Evolutionary conservation across 257 asterid species (phyloP).

Genomic region (Solanum piurae): DNA sequence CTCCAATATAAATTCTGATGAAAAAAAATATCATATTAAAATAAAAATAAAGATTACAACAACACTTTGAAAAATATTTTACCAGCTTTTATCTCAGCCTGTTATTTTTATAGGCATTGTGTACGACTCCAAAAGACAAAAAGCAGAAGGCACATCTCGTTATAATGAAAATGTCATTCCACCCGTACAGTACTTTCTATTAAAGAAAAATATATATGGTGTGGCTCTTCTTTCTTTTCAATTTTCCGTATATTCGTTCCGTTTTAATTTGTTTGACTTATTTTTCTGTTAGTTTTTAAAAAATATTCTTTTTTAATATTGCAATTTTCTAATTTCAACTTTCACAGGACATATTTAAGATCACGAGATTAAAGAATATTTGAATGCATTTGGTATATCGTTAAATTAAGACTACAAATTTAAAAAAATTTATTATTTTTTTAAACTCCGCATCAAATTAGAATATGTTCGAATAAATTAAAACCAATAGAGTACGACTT

Average conservation of each 20-base stretch:
- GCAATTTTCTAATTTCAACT: too few relatives aligned
- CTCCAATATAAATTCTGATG: fast-evolving
- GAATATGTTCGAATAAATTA: too few relatives aligned
- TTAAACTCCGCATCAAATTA: too few relatives aligned
- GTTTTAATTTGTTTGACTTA: neutral
- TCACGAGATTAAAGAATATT: too few relatives aligned
- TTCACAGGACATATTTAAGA: too few relatives aligned
- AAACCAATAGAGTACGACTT: too few relatives aligned
- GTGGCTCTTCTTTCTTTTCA: neutral
- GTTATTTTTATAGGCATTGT: neutral
- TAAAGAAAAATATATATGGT: neutral
- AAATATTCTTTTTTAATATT: too few relatives aligned
- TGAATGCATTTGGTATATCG: too few relatives aligned
- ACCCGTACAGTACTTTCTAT: neutral
- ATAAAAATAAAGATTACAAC: neutral
- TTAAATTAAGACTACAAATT: too few relatives aligned
- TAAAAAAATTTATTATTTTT: too few relatives aligned
- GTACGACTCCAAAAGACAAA: neutral
- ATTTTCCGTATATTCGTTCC: too few relatives aligned
- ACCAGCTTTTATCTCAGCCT: neutral
- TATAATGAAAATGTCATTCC: neutral
- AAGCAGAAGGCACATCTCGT: conserved; percentile 1
- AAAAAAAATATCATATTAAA: neutral
- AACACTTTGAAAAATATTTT: neutral
- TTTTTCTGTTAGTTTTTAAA: fast-evolving